Percentiles rank a stretch among this genome's conserved stretches.
Conservation (phyloP, 1,284 basidiomycete genomes). For the Sporisorium reilianum region DNA sequence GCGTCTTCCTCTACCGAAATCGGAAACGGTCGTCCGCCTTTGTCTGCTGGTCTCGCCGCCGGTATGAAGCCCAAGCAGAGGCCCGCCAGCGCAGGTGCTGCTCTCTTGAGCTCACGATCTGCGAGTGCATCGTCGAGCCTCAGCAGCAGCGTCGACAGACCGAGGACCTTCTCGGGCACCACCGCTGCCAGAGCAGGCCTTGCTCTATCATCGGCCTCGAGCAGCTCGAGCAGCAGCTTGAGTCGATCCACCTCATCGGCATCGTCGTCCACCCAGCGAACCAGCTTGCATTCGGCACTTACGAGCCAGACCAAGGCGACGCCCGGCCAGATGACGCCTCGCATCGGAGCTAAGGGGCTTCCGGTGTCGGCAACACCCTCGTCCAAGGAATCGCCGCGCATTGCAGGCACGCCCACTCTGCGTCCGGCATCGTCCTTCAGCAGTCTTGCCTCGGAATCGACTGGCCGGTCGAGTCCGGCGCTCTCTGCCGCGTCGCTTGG, state of each 20-base stretch:
- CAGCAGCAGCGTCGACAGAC: slow-evolving; percentile 8
- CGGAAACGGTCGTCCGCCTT: slow-evolving; percentile 20
- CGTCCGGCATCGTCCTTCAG: slow-evolving; percentile 30
- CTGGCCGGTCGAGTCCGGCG: slow-evolving; percentile 43
- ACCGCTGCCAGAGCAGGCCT: slow-evolving; percentile 35
- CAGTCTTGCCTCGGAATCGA: slow-evolving; percentile 39
- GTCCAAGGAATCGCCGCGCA: slow-evolving; percentile 27
- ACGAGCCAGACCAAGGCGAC: slow-evolving; percentile 23
- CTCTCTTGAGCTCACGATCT: slow-evolving; percentile 16
- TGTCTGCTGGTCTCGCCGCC: slow-evolving; percentile 21
- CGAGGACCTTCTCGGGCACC: slow-evolving; percentile 32
- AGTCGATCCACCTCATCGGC: slow-evolving; percentile 5
- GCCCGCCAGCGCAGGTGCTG: slow-evolving; percentile 30
- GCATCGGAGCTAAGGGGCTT: slow-evolving; percentile 24
- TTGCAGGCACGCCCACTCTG: slow-evolving; percentile 15
- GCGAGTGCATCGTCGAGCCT: background rate
- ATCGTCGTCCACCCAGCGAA: slow-evolving; percentile 17
- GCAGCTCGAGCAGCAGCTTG: slow-evolving; percentile 2
- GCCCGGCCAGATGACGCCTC: slow-evolving; percentile 28
- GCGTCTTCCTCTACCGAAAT: slow-evolving; percentile 13
- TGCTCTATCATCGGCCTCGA: slow-evolving; percentile 2
- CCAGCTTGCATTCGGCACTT: slow-evolving; percentile 42
- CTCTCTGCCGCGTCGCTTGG: slow-evolving; percentile 30
- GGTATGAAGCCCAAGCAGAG: slow-evolving; percentile 50
- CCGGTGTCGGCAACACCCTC: slow-evolving; percentile 15